A percentile compares a stretch with the other conserved stretches of the same genome.
phyloP scores from a whole-genome alignment of 768 basidiomycete genomes.

The Kwoniella newhampshirensis region DNA sequence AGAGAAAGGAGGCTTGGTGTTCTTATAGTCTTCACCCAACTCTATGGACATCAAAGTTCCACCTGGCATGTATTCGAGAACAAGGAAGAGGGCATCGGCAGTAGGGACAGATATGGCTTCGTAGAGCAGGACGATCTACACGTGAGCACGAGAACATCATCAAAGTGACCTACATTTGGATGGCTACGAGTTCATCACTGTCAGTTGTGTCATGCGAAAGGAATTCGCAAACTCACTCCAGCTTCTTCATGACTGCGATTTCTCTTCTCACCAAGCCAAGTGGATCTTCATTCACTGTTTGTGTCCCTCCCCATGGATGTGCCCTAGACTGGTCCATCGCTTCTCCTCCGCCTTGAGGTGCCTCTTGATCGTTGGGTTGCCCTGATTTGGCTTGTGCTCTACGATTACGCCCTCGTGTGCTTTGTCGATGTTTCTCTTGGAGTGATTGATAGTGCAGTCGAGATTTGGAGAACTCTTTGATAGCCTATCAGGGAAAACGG shows the following conservation, averaged over 20 bases:
- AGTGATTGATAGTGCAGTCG: conserved; percentile 45
- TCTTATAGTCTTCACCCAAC: conserved; percentile 20
- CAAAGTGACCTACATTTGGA: conserved; percentile 44
- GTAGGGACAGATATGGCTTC: conserved; percentile 54
- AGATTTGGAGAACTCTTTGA: conserved; percentile 55
- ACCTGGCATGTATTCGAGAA: conserved; percentile 53
- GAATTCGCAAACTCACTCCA: conserved; percentile 45
- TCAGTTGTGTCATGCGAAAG: conserved; percentile 15
- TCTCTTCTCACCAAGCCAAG: conserved; percentile 50
- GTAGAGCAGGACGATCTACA: conserved; percentile 52
- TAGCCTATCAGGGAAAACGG: conserved; percentile 35
- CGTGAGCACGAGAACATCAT: neutral
- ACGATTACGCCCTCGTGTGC: conserved; percentile 16
- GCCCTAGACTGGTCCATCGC: neutral
- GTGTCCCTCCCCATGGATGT: conserved; percentile 27
- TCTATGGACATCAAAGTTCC: conserved; percentile 51
- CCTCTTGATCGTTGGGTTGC: neutral
- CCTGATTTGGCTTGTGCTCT: conserved; percentile 9
- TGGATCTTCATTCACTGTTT: conserved; percentile 42
- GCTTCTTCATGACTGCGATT: conserved; percentile 55
- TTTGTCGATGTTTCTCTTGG: conserved; percentile 44
- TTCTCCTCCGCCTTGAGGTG: conserved; percentile 10
- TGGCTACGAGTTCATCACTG: conserved; percentile 34
- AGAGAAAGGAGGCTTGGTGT: conserved; percentile 34
- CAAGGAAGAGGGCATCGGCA: conserved; percentile 52